Conservation (phyloP, 345 rosid species). For the Aurinia saxatilis region DNA sequence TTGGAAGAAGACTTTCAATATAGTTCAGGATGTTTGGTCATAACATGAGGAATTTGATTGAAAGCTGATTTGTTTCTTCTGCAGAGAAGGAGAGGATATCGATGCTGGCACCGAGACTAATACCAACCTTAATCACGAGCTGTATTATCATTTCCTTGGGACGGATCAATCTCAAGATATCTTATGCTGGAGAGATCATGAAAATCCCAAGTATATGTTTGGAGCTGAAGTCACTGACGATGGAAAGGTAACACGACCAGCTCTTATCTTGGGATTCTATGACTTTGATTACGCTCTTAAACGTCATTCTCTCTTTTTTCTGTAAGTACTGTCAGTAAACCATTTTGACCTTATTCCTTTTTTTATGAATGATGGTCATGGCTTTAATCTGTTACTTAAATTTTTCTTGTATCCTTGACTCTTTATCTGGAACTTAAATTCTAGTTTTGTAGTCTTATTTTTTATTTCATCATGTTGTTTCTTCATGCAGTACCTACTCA, state of each 20-base stretch:
- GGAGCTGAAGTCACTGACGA: slow-evolving; percentile 62
- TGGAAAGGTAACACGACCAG: slow-evolving; percentile 52
- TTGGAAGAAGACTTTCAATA: not conserved
- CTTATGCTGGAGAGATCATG: slow-evolving; percentile 82
- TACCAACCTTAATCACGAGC: slow-evolving; percentile 68
- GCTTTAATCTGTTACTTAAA: not conserved
- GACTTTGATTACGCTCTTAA: not conserved
- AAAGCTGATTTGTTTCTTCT: slow-evolving; percentile 2
- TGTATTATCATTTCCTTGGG: slow-evolving; percentile 80
- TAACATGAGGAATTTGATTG: not conserved
- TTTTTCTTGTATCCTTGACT: not conserved
- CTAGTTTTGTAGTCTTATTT: not conserved
- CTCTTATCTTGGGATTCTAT: not conserved
- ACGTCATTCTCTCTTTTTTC: not conserved
- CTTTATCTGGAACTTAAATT: not conserved
- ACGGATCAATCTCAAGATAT: slow-evolving; percentile 77
- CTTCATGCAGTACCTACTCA: slow-evolving; percentile 60
- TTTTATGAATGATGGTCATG: not conserved
- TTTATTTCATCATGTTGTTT: not conserved
- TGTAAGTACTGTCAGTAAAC: not conserved
- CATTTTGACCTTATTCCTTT: too few species aligned
- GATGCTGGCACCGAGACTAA: slow-evolving; percentile 96
- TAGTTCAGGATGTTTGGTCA: not conserved
- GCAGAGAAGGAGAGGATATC: slow-evolving; percentile 63
- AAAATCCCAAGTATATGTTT: slow-evolving; percentile 62